A percentile compares a stretch with the other conserved stretches of the same genome.
These are phyloP conservation scores for Hyaloscypha bicolor DNA, from an alignment of 495 filamentous ascomycete genomes.

Conservation along the genomic window DNA sequence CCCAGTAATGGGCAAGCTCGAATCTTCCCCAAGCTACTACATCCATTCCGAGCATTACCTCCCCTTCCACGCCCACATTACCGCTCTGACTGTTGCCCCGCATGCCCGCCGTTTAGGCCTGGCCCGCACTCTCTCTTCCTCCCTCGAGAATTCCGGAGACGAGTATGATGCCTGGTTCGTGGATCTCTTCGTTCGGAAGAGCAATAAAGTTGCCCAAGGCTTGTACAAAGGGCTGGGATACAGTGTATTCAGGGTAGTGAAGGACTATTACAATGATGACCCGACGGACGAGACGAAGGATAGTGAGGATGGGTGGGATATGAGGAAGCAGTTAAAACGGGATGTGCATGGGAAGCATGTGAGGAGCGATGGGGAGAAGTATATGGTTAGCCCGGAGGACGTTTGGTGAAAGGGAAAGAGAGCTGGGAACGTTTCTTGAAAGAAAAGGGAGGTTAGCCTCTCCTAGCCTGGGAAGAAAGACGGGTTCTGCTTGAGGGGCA, in stretches of 20 bases:
- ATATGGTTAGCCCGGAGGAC: slow-evolving; percentile 78
- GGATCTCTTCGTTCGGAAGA: slow-evolving; percentile 87
- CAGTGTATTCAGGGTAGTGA: slow-evolving; percentile 82
- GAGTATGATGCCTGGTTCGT: slow-evolving; percentile 89
- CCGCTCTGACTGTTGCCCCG: slow-evolving; percentile 89
- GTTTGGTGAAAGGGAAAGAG: slow-evolving; percentile 63
- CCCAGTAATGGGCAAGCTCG: slow-evolving; percentile 92
- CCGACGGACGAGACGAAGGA: slow-evolving; percentile 49
- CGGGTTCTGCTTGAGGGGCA: no score
- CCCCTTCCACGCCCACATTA: slow-evolving; percentile 98
- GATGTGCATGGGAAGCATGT: slow-evolving; percentile 79
- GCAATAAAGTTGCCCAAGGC: slow-evolving; percentile 81
- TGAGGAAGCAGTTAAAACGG: slow-evolving; percentile 88
- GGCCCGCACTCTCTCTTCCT: slow-evolving; percentile 74
- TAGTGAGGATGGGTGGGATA: slow-evolving; percentile 88
- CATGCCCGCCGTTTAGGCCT: slow-evolving; percentile 83
- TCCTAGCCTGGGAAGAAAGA: not conserved
- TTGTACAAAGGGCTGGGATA: slow-evolving; percentile 92
- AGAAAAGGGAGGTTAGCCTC: slow-evolving; percentile 7
- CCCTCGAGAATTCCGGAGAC: slow-evolving; percentile 79
- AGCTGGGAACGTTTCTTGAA: not conserved
- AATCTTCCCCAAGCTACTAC: slow-evolving; percentile 76
- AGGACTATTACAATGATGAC: slow-evolving; percentile 89
- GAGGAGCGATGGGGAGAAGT: slow-evolving; percentile 78
- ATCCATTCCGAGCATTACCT: slow-evolving; percentile 80